Conservation (phyloP, 805 yeast species). For the Kazachstania bromeliacearum region DNA sequence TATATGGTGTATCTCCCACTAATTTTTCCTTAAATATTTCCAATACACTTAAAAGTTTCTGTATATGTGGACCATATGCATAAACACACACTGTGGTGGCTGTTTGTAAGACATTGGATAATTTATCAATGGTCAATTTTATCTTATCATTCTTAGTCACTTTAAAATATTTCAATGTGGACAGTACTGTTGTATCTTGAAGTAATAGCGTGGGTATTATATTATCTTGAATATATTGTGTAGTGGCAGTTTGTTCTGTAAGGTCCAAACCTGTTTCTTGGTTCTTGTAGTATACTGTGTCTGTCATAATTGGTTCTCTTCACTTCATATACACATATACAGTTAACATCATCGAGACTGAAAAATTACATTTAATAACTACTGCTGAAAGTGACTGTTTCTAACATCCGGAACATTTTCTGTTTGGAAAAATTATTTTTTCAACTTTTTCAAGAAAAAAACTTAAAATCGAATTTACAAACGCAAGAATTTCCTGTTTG, state of each 20-base stretch:
- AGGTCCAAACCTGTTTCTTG: slow-evolving; percentile 11
- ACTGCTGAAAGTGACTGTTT: background rate
- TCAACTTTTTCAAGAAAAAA: background rate
- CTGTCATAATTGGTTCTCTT: slow-evolving; percentile 1
- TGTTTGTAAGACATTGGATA: slow-evolving; percentile 3
- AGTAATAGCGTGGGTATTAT: slow-evolving; percentile 12
- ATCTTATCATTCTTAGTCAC: slow-evolving; percentile 20
- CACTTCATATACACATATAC: background rate
- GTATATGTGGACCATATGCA: slow-evolving; percentile 24
- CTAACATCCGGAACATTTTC: background rate
- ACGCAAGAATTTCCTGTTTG: background rate
- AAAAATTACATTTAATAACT: too few relatives aligned
- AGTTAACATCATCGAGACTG: background rate
- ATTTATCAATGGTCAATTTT: slow-evolving; percentile 11
- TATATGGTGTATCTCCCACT: background rate
- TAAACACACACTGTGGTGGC: slow-evolving; percentile 9
- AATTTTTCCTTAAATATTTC: slow-evolving; percentile 17
- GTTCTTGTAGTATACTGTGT: slow-evolving; percentile 7
- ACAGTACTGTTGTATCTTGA: background rate
- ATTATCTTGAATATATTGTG: slow-evolving; percentile 12
- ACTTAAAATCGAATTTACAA: background rate
- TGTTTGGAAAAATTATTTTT: background rate
- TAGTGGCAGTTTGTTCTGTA: slow-evolving; percentile 7
- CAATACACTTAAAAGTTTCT: slow-evolving; percentile 18
- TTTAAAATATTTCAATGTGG: slow-evolving; percentile 1